Evolutionary conservation across 1,284 basidiomycete genomes (phyloP).

Genomic region (Malassezia pachydermatis): DNA sequence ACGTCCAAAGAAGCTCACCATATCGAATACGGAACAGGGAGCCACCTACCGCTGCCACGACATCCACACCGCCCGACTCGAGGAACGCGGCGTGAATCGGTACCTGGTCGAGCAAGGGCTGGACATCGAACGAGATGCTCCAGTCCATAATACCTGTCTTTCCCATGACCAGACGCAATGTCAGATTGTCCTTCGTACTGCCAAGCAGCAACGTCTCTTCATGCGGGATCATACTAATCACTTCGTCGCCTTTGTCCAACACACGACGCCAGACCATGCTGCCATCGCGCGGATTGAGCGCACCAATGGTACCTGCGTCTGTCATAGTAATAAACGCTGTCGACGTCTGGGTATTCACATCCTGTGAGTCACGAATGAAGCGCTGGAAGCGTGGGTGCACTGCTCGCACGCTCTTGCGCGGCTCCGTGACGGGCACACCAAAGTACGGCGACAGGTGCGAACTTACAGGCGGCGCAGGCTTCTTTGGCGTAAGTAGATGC

Average conservation of each 20-base stretch:
- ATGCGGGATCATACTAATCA: conserved; percentile 41
- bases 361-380: conserved; percentile 31
- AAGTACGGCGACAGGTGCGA: conserved; percentile 11
- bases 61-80: background rate
- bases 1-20: conserved; percentile 4
- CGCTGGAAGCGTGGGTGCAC: conserved; percentile 47
- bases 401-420: conserved; percentile 20
- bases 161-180: conserved; percentile 61
- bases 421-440: conserved; percentile 10
- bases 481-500: conserved; percentile 5
- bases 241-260: conserved; percentile 59
- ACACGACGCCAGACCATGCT: conserved; percentile 71
- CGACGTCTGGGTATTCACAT: conserved; percentile 44
- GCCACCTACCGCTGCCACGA: background rate
- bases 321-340: conserved; percentile 63
- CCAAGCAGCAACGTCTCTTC: conserved; percentile 5
- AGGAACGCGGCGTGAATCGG: background rate
- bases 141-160: conserved; percentile 60
- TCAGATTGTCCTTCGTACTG: conserved; percentile 29
- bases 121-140: background rate
- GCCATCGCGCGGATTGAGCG: conserved; percentile 62
- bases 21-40: background rate
- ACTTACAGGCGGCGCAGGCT: conserved; percentile 8
- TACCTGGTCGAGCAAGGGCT: background rate
- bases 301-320: conserved; percentile 66